A percentile compares a stretch with the other conserved stretches of the same genome.
These are phyloP conservation scores for Colletotrichum cereale DNA, from an alignment of 2,329 filamentous ascomycete genomes.

Conservation along the genomic window DNA sequence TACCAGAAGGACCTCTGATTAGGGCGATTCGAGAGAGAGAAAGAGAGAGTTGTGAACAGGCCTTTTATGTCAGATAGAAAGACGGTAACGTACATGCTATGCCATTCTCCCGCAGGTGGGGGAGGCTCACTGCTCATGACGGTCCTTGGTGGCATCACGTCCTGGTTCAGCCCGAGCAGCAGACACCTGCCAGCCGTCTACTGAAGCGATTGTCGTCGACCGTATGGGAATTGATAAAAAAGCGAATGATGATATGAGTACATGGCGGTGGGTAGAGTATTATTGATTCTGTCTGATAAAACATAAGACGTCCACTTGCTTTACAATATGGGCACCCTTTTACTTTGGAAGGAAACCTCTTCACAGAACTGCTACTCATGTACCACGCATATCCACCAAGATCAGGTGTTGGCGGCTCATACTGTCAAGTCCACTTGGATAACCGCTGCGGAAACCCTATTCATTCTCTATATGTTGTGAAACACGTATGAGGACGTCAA, in stretches of 20 bases:
- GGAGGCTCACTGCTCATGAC: neutral
- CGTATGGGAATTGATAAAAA: neutral
- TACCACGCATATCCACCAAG: neutral
- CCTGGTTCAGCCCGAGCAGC: neutral
- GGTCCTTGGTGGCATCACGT: neutral
- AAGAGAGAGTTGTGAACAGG: neutral
- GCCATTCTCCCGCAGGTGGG: neutral
- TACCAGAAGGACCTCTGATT: neutral
- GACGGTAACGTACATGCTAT: no score
- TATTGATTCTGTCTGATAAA: neutral
- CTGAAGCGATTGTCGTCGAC: neutral
- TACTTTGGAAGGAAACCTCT: neutral
- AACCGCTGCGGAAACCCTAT: no score
- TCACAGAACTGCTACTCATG: neutral
- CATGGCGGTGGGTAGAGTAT: no score
- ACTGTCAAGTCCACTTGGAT: neutral
- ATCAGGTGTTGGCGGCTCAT: neutral
- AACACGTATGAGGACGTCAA: conserved; percentile 48
- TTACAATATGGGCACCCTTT: no score
- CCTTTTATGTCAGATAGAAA: neutral
- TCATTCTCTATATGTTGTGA: no score
- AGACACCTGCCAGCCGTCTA: neutral
- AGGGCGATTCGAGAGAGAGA: neutral
- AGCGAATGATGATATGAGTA: neutral
- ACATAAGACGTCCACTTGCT: neutral